Base-by-base conservation (phyloP, 352 stramenopile species). In the Phytophthora pluvialis region DNA sequence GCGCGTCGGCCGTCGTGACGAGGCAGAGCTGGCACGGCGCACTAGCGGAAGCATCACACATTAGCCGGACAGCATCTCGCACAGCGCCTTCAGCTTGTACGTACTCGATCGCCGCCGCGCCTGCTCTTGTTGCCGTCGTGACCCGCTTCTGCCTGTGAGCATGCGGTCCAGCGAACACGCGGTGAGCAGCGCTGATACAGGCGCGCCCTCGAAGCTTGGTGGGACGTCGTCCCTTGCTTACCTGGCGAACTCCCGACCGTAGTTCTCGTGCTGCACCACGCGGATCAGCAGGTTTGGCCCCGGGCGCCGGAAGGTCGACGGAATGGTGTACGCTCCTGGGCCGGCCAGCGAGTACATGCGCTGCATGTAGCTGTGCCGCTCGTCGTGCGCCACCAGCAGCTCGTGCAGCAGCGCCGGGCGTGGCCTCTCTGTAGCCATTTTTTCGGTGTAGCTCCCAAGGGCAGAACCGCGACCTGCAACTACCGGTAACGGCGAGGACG, bases 221-320 rank as follows among this genome's bases (percentile, higher is more conserved):
- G n/a, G 13, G 39, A 21, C 2, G 43, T 35, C 25, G 12, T 4
- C 21, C 38, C 16, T 15, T 43, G 45, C 36, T 45, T 45, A 89
- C 80, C 77, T 77, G 12, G 79, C 72, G 57, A 89, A 90, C 21
- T 90, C 77, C 25, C 81, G 71, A 32, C 81, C 81, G 35, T 81
- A 90, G 12, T 66, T 72, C 28, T 81, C 57, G 29, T 71, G 78
- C 32, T 89, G 81, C 42, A 89, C 70, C 9, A 72, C 65, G 26
- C 70, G 77, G 29, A 86, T 47, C 15, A 77, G 51, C 29, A 75
- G 50, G 35, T 88, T 89, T 10, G 68, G 58, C 26, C 49, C 11
- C 12, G 42, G 44, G 11, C 54, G 64, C 26, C 64, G 54, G 60
- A 90, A 90, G 12, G 70, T 79, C 18, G 82, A 91, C 12, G 80